A percentile compares a stretch with the other conserved stretches of the same genome.
phyloP scores from a whole-genome alignment of 306 rosid genomes.

The Alnus rubra region DNA sequence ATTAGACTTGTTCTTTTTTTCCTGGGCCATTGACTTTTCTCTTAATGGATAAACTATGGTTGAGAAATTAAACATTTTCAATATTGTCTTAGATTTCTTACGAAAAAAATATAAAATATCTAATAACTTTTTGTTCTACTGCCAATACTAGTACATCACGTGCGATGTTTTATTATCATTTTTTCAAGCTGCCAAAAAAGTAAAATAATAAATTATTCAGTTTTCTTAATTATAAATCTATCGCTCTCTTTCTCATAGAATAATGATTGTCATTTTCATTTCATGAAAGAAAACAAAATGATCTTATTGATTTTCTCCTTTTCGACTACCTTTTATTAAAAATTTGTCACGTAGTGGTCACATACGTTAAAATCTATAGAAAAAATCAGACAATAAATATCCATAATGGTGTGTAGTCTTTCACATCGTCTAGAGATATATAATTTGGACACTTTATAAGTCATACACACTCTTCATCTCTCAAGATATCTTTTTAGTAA shows the following conservation, averaged over 20 bases:
- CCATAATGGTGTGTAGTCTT: background rate
- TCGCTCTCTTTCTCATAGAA: background rate
- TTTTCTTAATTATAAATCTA: background rate
- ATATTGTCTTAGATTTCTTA: too few relatives aligned
- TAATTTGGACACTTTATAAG: too few relatives aligned
- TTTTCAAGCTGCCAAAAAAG: background rate
- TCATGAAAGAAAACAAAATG: background rate
- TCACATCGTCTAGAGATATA: too few relatives aligned
- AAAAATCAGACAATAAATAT: conserved; percentile 21
- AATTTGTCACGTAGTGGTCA: conserved; percentile 28
- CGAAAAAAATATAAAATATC: too few relatives aligned
- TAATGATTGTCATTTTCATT: background rate
- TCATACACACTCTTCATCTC: too few relatives aligned
- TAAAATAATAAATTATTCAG: background rate
- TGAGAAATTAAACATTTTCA: too few relatives aligned
- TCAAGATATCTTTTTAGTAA: too few relatives aligned
- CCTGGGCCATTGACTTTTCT: too few relatives aligned
- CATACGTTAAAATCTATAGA: conserved; percentile 37
- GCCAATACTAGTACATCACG: background rate
- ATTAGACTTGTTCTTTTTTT: too few relatives aligned
- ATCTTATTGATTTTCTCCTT: background rate
- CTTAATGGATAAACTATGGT: too few relatives aligned
- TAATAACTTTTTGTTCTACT: too few relatives aligned
- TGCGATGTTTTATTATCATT: background rate
- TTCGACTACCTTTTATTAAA: conserved; percentile 1